Conservation (phyloP, 1,139 yeast species). For the Candida mesenterica region DNA sequence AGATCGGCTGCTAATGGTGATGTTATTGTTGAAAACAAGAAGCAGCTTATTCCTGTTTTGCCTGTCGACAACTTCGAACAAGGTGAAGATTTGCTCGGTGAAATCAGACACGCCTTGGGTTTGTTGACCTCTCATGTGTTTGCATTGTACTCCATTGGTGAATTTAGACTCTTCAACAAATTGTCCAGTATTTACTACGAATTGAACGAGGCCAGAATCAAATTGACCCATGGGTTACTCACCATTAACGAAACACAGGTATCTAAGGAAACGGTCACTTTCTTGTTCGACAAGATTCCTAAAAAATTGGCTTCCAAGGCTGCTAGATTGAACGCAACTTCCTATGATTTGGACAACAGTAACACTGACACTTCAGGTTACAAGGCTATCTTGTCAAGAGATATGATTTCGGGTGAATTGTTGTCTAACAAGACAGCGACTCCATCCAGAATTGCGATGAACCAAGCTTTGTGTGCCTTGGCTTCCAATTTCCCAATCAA, state of each 20-base stretch:
- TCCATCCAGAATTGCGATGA: conserved; percentile 65
- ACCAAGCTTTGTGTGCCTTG: conserved; percentile 69
- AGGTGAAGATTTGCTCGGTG: conserved; percentile 49
- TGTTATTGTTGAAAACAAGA: conserved; percentile 7
- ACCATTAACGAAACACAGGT: conserved; percentile 57
- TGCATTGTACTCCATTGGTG: conserved; percentile 70
- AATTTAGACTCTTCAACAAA: conserved; percentile 58
- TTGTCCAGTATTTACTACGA: conserved; percentile 53
- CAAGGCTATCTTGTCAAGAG: conserved; percentile 67
- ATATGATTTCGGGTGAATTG: conserved; percentile 60
- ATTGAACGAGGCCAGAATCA: conserved; percentile 63
- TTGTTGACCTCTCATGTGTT: conserved; percentile 62
- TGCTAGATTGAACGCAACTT: conserved; percentile 38
- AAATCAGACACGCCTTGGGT: conserved; percentile 55
- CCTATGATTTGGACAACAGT: conserved; percentile 42
- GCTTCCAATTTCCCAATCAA: conserved; percentile 70
- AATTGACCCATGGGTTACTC: conserved; percentile 53
- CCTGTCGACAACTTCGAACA: conserved; percentile 47
- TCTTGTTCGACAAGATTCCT: conserved; percentile 62
- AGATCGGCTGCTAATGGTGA: conserved; percentile 27
- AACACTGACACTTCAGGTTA: conserved; percentile 71
- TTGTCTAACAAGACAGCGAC: conserved; percentile 40
- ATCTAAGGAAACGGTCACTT: conserved; percentile 60
- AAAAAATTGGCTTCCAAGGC: conserved; percentile 58
- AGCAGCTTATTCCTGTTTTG: conserved; percentile 45